A percentile compares a stretch with the other conserved stretches of the same genome.
Evolutionary conservation across 2,329 filamentous ascomycete species (phyloP).

Genomic region (Clarireedia sp.): DNA sequence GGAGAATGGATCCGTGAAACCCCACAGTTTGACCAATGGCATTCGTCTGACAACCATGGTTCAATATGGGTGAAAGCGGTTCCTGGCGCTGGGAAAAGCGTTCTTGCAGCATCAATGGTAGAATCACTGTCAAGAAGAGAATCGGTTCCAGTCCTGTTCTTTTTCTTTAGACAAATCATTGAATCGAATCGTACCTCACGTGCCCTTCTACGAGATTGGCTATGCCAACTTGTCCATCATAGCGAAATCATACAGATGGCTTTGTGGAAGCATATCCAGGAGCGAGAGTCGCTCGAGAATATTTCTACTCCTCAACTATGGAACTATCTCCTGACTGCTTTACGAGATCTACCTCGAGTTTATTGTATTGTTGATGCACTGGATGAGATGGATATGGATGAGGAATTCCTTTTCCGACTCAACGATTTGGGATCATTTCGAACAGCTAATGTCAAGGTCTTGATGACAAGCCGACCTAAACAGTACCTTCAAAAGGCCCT

Average conservation of each 20-base stretch:
- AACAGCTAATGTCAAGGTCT: constrained; percentile 32
- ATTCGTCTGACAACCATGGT: constrained; percentile 26
- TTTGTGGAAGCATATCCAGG: neutral
- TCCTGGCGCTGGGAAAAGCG: constrained; percentile 39
- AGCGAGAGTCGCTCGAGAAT: constrained; percentile 6
- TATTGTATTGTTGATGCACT: constrained; percentile 44
- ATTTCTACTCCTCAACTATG: constrained; percentile 24
- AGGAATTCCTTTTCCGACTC: constrained; percentile 31
- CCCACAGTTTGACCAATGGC: constrained; percentile 15
- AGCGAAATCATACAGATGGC: constrained; percentile 8
- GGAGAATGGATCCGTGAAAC: constrained; percentile 20
- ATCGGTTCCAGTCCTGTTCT: constrained; percentile 28
- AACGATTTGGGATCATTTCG: constrained; percentile 28
- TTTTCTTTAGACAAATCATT: constrained; percentile 34
- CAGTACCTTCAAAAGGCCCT: constrained; percentile 29
- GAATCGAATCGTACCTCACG: constrained; percentile 25
- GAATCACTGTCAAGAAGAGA: neutral
- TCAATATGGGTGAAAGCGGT: constrained; percentile 41
- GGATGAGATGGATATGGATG: constrained; percentile 39
- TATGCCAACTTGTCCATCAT: constrained; percentile 28
- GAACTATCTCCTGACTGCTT: constrained; percentile 22
- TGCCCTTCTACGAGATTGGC: constrained; percentile 29
- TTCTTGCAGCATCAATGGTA: constrained; percentile 27
- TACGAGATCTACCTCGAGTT: constrained; percentile 17
- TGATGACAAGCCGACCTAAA: constrained; percentile 38